phyloP scores from a whole-genome alignment of 495 filamentous ascomycete genomes.

The Neurospora tetraspora region DNA sequence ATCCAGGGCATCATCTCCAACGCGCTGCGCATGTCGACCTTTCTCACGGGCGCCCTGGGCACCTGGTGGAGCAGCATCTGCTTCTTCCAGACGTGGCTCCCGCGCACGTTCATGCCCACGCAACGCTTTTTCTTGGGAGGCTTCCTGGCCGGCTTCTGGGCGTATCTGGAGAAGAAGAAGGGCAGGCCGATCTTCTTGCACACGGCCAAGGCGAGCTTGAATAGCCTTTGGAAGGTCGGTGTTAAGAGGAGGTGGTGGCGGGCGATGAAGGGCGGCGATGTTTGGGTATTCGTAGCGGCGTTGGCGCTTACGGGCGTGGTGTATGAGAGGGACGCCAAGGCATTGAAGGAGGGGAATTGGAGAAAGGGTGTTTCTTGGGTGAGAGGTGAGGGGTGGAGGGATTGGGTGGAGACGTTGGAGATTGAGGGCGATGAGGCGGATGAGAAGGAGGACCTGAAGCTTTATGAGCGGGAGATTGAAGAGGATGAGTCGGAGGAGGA shows the following conservation, averaged over 20 bases:
- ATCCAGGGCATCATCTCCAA: slow-evolving; percentile 50
- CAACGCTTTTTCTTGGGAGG: slow-evolving; percentile 84
- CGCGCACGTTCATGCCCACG: slow-evolving; percentile 62
- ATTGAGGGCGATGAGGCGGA: slow-evolving; percentile 24
- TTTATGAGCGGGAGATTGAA: neutral
- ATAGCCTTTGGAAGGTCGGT: slow-evolving; percentile 83
- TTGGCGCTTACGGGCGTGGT: slow-evolving; percentile 69
- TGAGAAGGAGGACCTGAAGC: slow-evolving; percentile 8
- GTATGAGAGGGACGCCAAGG: slow-evolving; percentile 59
- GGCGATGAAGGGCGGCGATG: slow-evolving; percentile 69
- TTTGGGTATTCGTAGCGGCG: slow-evolving; percentile 67
- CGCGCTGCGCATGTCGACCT: slow-evolving; percentile 60
- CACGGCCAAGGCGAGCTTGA: slow-evolving; percentile 59
- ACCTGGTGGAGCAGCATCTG: slow-evolving; percentile 83
- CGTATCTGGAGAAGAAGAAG: slow-evolving; percentile 52
- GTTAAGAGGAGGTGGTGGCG: slow-evolving; percentile 77
- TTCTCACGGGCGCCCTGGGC: slow-evolving; percentile 67
- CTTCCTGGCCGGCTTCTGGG: slow-evolving; percentile 73
- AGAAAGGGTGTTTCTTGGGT: slow-evolving; percentile 67
- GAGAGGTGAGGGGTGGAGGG: slow-evolving; percentile 47
- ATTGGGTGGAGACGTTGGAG: slow-evolving; percentile 33
- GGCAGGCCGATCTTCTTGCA: slow-evolving; percentile 61
- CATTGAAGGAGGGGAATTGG: slow-evolving; percentile 55
- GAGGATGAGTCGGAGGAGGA: slow-evolving; percentile 1
- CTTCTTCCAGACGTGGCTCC: slow-evolving; percentile 70